Conservation (phyloP, 75 land plant genomes). For the Sequoiadendron giganteum region DNA sequence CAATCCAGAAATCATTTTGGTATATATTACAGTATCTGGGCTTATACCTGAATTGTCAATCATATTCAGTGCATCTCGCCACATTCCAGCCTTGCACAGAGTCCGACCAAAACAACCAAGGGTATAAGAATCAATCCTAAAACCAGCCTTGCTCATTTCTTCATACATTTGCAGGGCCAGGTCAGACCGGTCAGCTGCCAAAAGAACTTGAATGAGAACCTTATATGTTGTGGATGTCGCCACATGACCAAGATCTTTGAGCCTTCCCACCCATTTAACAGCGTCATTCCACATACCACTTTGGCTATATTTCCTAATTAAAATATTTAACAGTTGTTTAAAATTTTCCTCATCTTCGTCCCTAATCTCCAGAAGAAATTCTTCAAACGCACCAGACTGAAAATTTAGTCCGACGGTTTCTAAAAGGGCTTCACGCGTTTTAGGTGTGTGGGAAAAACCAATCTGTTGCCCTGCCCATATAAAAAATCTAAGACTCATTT, state of each 20-base stretch:
- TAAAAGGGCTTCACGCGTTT: constrained; percentile 44
- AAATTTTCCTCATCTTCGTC: constrained; percentile 56
- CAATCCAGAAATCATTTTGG: constrained; percentile 65
- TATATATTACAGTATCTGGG: constrained; percentile 55
- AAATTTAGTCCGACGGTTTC: constrained; percentile 30
- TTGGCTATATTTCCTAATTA: constrained; percentile 45
- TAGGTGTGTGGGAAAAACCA: constrained; percentile 44
- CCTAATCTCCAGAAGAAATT: constrained; percentile 40
- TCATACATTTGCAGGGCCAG: constrained; percentile 48
- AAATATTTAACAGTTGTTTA: constrained; percentile 49
- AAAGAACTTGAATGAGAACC: constrained; percentile 48
- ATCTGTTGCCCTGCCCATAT: constrained; percentile 71
- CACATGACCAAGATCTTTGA: constrained; percentile 64
- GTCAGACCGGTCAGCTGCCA: constrained; percentile 40
- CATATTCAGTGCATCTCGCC: constrained; percentile 55
- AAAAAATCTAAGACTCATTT: constrained; percentile 57
- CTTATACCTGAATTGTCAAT: constrained; percentile 53
- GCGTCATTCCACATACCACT: constrained; percentile 64
- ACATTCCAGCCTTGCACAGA: constrained; percentile 59
- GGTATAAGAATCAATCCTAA: constrained; percentile 42
- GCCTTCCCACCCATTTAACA: constrained; percentile 62
- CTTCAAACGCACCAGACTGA: constrained; percentile 22
- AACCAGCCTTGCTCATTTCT: constrained; percentile 51
- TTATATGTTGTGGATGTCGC: constrained; percentile 52
- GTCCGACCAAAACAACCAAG: constrained; percentile 47